phyloP scores from a whole-genome alignment of 768 basidiomycete species.

The Termitomyces sp. region DNA sequence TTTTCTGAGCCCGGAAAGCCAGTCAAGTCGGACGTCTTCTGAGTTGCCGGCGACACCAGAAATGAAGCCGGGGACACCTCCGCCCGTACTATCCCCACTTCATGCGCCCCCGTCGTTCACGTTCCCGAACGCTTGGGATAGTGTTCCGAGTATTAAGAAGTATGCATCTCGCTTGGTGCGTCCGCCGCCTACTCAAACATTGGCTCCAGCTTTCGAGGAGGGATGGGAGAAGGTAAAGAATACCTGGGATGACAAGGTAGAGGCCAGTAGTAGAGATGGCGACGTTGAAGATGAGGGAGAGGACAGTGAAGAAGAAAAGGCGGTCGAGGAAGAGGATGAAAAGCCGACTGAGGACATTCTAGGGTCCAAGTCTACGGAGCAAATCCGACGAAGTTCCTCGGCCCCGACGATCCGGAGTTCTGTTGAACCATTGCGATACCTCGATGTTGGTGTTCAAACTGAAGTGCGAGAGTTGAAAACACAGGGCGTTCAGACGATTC shows the following conservation, averaged over 20 bases:
- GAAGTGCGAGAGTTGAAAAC: slow-evolving; percentile 44
- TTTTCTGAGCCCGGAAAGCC: slow-evolving; percentile 33
- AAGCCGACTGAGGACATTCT: slow-evolving; percentile 28
- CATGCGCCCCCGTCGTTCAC: slow-evolving; percentile 51
- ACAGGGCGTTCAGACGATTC: slow-evolving; percentile 55
- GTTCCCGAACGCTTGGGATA: slow-evolving; percentile 85
- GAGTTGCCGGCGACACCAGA: slow-evolving; percentile 31
- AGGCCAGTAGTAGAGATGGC: slow-evolving; percentile 74
- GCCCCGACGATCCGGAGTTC: slow-evolving; percentile 27
- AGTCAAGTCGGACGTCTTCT: slow-evolving; percentile 31
- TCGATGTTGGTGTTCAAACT: slow-evolving; percentile 69
- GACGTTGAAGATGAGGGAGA: slow-evolving; percentile 77
- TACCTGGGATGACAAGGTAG: slow-evolving; percentile 51
- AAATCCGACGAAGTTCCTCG: slow-evolving; percentile 27
- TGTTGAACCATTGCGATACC: slow-evolving; percentile 49
- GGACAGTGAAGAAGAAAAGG: slow-evolving; percentile 33
- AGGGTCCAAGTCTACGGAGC: slow-evolving; percentile 26
- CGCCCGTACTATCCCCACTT: slow-evolving; percentile 33
- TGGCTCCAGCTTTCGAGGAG: slow-evolving; percentile 48
- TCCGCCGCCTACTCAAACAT: slow-evolving; percentile 34
- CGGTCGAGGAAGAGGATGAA: slow-evolving; percentile 14
- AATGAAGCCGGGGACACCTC: slow-evolving; percentile 17
- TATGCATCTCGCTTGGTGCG: slow-evolving; percentile 62
- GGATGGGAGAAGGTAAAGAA: slow-evolving; percentile 28
- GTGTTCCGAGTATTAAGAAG: slow-evolving; percentile 69